Evolutionary conservation across 768 basidiomycete species (phyloP).

Genomic region (Kwoniella newhampshirensis): DNA sequence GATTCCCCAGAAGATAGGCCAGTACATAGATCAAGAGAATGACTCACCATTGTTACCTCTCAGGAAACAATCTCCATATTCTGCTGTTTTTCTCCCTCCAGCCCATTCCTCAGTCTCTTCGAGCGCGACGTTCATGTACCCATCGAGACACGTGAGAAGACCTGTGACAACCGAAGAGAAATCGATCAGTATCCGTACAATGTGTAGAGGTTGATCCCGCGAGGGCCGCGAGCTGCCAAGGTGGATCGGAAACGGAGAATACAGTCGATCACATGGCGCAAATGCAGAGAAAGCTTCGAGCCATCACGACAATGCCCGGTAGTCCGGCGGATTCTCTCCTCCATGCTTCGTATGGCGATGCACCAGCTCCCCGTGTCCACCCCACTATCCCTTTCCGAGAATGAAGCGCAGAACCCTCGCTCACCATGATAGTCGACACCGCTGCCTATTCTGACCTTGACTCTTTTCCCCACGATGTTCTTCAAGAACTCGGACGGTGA

Average conservation of each 20-base stretch:
- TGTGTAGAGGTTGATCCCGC: no score
- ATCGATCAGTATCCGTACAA: no score
- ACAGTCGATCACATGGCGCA: no score
- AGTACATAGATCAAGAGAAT: neutral
- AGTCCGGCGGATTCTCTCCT: no score
- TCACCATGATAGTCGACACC: constrained; percentile 91
- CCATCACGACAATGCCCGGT: no score
- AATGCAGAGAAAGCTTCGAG: no score
- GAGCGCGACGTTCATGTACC: constrained; percentile 98
- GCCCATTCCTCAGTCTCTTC: constrained; percentile 98
- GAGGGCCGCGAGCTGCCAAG: no score
- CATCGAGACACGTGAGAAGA: constrained; percentile 88
- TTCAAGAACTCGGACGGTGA: constrained; percentile 92
- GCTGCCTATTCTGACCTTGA: constrained; percentile 84
- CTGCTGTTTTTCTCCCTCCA: constrained; percentile 78
- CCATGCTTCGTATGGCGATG: no score
- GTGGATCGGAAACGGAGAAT: no score
- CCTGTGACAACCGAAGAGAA: constrained; percentile 58
- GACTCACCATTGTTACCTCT: constrained; percentile 52
- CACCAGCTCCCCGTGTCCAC: no score
- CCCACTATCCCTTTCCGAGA: no score
- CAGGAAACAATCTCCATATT: constrained; percentile 93
- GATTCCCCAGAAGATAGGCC: neutral
- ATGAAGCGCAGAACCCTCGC: constrained; percentile 27
- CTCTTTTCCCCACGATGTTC: constrained; percentile 92